Base-by-base conservation (phyloP, 306 rosid genomes). In the Acacia confusa region DNA sequence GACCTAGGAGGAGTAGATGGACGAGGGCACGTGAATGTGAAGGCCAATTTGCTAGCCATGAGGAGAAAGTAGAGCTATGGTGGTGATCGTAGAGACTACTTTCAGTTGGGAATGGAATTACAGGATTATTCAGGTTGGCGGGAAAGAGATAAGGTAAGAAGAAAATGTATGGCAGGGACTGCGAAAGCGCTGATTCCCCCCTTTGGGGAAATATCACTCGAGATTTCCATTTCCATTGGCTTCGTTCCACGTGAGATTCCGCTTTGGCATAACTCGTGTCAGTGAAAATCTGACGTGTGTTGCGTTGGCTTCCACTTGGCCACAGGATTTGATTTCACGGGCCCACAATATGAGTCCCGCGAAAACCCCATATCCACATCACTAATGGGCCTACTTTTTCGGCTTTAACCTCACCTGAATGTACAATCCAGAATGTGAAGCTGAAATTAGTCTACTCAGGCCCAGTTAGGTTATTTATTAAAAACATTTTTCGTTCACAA, bases 21-120 rank as follows among this genome's bases (percentile, higher is more conserved):
- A 22, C 82, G 88, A 1, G 92, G 86, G 40, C 84, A 70, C 45
- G 94, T 48, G 45, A 87, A 77, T 60, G 88, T 76, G 76, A 93
- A 81, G 44, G 90, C 84, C 60, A 89, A 80, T 85, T 90, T 93
- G 87, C 81, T 81, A 19, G 97, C 95, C 99, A 95, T 95, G 34
- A 25, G 43, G 53, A 78, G 73, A 36, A 75, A 69, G 11, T 14
- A 53, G 52, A 6, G 41, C 38, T 57, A 1, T 61, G 28, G 81
- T 48, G 30, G 24, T 47, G 74, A 48, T 71, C 27, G 19, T 2
- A 25, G 65, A 25, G 20, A 32, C 9, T 67, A 6, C 1, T 58
- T 44, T 70, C 60, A 73, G 43, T 75, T 25, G 34, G 61, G 27
- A 53, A 61, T 20, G 61, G 27, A 53, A 61, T 20, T 17, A 60